These are phyloP conservation scores for Phytophthora fragariae DNA, from an alignment of 352 stramenopile species.

Conservation along the genomic window DNA sequence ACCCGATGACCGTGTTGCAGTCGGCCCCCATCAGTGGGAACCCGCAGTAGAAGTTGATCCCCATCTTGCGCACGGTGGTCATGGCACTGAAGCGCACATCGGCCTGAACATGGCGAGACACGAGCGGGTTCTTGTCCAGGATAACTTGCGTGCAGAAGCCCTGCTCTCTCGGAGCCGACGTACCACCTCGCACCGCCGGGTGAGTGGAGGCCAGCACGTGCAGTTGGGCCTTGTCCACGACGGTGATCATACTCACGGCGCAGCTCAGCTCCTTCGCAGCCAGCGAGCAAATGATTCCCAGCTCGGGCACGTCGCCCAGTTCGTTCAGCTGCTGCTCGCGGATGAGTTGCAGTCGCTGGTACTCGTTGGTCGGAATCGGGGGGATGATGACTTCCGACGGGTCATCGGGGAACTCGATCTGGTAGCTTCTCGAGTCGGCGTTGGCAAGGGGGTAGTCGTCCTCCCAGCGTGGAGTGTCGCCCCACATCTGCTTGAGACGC, in stretches of 20 bases:
- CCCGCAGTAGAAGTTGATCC: slow-evolving; percentile 79
- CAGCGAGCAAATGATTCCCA: slow-evolving; percentile 76
- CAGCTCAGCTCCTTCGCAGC: slow-evolving; percentile 63
- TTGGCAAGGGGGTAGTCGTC: slow-evolving; percentile 59
- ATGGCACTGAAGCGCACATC: slow-evolving; percentile 76
- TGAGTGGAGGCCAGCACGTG: slow-evolving; percentile 56
- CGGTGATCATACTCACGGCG: slow-evolving; percentile 64
- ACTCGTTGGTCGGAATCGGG: slow-evolving; percentile 55
- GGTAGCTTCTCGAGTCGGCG: slow-evolving; percentile 52
- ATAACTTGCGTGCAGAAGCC: slow-evolving; percentile 75
- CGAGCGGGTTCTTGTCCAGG: slow-evolving; percentile 62
- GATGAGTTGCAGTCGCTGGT: slow-evolving; percentile 56
- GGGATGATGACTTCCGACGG: slow-evolving; percentile 34
- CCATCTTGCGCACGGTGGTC: slow-evolving; percentile 46
- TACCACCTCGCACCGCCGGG: slow-evolving; percentile 30
- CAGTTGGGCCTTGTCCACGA: slow-evolving; percentile 60
- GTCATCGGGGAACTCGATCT: slow-evolving; percentile 46
- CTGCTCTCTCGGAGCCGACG: slow-evolving; percentile 59
- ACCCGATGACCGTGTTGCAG: slow-evolving; percentile 64
- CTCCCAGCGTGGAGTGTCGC: slow-evolving; percentile 23
- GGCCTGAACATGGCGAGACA: slow-evolving; percentile 66
- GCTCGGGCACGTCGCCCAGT: slow-evolving; percentile 61
- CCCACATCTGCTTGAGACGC: slow-evolving; percentile 35
- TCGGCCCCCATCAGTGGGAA: slow-evolving; percentile 64
- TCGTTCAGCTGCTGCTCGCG: slow-evolving; percentile 53